Percentiles rank a stretch among this genome's conserved stretches.
These are phyloP conservation scores for Takashimella tepidaria DNA, from an alignment of 1,284 basidiomycete genomes.

Conservation along the genomic window DNA sequence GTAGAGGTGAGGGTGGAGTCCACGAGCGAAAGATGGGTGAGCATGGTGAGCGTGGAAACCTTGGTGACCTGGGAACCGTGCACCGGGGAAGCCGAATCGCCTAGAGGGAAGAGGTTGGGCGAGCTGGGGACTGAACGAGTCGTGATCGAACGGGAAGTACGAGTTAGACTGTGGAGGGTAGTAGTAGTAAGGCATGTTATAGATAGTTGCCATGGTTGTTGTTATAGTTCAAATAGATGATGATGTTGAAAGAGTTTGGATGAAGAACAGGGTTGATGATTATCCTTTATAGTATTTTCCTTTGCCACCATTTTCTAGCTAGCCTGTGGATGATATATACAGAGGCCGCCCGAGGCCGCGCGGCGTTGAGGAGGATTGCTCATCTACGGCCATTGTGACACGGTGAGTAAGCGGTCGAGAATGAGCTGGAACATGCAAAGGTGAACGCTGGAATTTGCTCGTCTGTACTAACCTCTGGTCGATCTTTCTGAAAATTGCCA, in stretches of 20 bases:
- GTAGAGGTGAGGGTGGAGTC: not conserved
- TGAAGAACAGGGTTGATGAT: not conserved
- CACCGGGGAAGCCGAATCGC: not conserved
- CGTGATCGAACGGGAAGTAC: not conserved
- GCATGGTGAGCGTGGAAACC: not conserved
- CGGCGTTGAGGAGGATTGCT: not conserved
- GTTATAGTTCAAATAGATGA: conserved; percentile 16
- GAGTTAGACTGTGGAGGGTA: not conserved
- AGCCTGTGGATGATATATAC: too few relatives aligned
- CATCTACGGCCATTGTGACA: not conserved
- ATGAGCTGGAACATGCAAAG: not conserved
- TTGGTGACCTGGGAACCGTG: not conserved
- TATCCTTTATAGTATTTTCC: not conserved
- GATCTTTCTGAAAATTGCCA: not conserved
- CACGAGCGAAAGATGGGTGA: not conserved
- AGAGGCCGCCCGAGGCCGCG: not conserved
- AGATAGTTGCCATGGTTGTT: conserved; percentile 8
- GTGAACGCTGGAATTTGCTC: too few relatives aligned
- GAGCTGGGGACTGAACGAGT: not conserved
- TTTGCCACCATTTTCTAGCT: too few relatives aligned
- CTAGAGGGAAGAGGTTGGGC: too few relatives aligned
- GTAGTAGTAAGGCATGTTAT: not conserved
- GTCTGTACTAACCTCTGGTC: not conserved
- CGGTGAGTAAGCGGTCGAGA: not conserved
- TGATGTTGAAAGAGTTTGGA: not conserved